Evolutionary conservation across 495 filamentous ascomycete genomes (phyloP).

Genomic region (Neurospora tetraspora): DNA sequence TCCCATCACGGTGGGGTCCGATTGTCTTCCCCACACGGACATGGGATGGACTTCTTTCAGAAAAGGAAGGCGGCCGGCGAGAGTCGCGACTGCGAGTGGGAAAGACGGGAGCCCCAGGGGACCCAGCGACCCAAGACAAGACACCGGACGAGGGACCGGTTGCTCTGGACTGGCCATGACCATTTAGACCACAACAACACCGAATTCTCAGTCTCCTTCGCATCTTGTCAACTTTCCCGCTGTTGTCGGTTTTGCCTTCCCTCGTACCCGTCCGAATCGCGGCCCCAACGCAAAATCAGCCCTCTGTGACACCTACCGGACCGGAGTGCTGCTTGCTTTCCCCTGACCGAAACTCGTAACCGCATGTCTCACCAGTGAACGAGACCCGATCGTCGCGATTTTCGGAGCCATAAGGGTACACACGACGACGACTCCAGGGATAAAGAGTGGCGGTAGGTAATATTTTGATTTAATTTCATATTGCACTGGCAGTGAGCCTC

Average conservation of each 20-base stretch:
- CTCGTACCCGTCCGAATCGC: background rate
- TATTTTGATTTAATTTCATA: background rate
- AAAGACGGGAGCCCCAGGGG: background rate
- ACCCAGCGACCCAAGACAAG: background rate
- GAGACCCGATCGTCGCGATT: background rate
- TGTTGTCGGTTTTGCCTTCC: background rate
- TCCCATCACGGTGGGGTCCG: background rate
- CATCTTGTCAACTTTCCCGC: background rate
- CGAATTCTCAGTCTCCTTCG: background rate
- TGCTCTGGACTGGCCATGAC: background rate
- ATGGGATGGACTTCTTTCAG: background rate
- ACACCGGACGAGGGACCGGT: background rate
- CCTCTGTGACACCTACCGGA: background rate
- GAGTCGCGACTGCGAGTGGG: background rate
- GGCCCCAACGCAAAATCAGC: background rate
- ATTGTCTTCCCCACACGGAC: constrained; percentile 3
- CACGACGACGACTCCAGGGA: background rate
- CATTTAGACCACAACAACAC: background rate
- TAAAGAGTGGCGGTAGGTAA: background rate
- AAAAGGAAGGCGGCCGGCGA: constrained; percentile 10
- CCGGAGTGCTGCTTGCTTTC: background rate
- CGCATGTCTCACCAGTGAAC: constrained; percentile 4
- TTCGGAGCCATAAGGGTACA: constrained; percentile 3
- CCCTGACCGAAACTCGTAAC: constrained; percentile 1
- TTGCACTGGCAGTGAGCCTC: background rate